Base-by-base conservation (phyloP, 345 rosid genomes). In the Aquilaria yunnanensis region DNA sequence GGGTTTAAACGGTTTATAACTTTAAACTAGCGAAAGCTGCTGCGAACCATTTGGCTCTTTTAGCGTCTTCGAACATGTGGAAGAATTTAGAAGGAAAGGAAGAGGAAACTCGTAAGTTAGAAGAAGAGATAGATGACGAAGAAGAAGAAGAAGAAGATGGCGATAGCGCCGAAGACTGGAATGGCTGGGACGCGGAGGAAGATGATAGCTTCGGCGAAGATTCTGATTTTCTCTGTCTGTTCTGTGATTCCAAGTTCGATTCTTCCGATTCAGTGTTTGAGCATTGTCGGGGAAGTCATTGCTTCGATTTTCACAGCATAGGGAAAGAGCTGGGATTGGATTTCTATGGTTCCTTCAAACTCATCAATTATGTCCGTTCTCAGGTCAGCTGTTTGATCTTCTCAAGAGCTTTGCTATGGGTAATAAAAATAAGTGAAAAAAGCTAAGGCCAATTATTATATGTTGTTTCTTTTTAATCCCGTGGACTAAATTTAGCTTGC, bases 341-440 rank as follows among this genome's bases (percentile, higher is more conserved):
- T 77, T 88, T 90, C 68, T 93, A 93, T 56, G 70, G 75, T 58
- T 83, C 83, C 1, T 79, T 93, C 60, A 93, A 86, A 86, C 92
- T 93, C 74, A 79, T 93, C 76, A 93, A 90, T 77, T 90, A 83
- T 67, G 77, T 86, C 50, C 84, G 98, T 45, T 89, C 84, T 62
- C 86, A 81, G 88, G 98, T 89, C 72, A 23, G 75, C 45, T 9
- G 31, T 3, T 6, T 14, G 9, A 10, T 54, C 16, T 16, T 54
- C 2, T 11, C 10, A 53, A 47, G 8, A 37, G 8, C 43, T 37
- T 2, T 37, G 23, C 23, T 23, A 23, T 23, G 23, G 23, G 23
- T 23, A 23, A 23, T 23, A 23, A 23, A 23, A 23, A 23, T 23
- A 23, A 23, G 23, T 23, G 23, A 23, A 23, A 23, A 23, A 23